These are phyloP conservation scores for Pezicula radicicola DNA, from an alignment of 2,329 filamentous ascomycete genomes.

Conservation along the genomic window DNA sequence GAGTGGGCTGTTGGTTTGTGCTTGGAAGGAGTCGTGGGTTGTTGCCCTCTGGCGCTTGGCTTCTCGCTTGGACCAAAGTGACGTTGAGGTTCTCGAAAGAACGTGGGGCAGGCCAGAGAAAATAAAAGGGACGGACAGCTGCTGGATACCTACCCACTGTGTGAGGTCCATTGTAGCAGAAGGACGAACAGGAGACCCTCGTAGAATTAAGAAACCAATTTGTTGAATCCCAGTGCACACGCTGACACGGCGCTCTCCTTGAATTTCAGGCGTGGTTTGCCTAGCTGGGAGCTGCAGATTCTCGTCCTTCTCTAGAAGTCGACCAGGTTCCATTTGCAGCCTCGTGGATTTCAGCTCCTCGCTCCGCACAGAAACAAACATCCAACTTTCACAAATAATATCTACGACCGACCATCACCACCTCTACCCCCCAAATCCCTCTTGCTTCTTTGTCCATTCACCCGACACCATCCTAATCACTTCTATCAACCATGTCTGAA, in stretches of 20 bases:
- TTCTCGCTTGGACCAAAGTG: neutral
- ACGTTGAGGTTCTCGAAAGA: neutral
- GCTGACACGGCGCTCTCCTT: too few relatives aligned
- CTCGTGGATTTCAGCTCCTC: neutral
- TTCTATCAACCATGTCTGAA: conserved; percentile 4
- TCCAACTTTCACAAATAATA: neutral
- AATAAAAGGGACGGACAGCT: neutral
- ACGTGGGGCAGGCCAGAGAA: neutral
- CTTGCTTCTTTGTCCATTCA: too few relatives aligned
- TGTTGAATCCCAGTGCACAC: too few relatives aligned
- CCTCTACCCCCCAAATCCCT: neutral
- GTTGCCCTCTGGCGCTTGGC: neutral
- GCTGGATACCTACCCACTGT: neutral
- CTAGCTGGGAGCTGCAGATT: neutral
- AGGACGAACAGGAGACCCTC: neutral
- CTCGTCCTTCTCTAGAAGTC: neutral
- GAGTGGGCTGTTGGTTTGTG: neutral
- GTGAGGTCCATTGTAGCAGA: neutral
- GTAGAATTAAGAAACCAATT: neutral
- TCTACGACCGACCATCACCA: neutral
- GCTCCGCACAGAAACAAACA: conserved; percentile 1
- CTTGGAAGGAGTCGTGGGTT: neutral
- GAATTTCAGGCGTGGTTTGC: too few relatives aligned
- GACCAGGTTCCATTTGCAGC: neutral
- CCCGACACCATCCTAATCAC: too few relatives aligned